phyloP scores from a whole-genome alignment of 805 yeast genomes.

The Candida oleophila region DNA sequence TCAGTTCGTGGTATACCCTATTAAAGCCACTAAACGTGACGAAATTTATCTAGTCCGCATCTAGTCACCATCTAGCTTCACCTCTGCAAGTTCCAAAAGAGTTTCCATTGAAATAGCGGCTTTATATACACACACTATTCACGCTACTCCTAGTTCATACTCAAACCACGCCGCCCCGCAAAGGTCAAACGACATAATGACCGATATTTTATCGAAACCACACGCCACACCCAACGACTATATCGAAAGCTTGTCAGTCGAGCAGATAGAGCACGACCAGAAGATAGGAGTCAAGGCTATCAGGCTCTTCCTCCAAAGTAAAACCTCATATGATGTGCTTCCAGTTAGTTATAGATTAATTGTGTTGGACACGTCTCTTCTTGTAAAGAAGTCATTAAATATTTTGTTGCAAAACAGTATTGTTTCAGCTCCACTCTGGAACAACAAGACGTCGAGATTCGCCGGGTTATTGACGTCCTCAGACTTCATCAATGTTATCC shows the following conservation, averaged over 20 bases:
- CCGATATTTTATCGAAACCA: constrained; percentile 16
- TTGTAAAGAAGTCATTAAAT: constrained; percentile 87
- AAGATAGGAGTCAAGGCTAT: constrained; percentile 78
- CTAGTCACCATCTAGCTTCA: too few relatives aligned
- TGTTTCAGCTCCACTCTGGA: constrained; percentile 97
- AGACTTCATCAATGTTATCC: constrained; percentile 93
- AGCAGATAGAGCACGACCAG: constrained; percentile 59
- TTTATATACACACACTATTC: too few relatives aligned
- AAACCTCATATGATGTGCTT: constrained; percentile 93
- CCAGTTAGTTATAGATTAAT: constrained; percentile 93
- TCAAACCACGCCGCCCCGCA: too few relatives aligned
- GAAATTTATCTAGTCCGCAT: too few relatives aligned
- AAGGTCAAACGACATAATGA: constrained; percentile 22
- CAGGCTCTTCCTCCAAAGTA: constrained; percentile 77
- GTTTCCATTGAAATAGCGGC: too few relatives aligned
- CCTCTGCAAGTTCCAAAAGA: too few relatives aligned
- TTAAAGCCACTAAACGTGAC: too few relatives aligned
- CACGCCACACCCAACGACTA: constrained; percentile 41
- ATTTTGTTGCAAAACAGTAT: constrained; percentile 89
- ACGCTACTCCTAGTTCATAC: too few relatives aligned
- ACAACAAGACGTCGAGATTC: constrained; percentile 79
- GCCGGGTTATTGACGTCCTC: constrained; percentile 92
- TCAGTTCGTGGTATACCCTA: too few relatives aligned
- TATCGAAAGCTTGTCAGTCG: constrained; percentile 37
- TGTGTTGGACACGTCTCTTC: constrained; percentile 86